Conservation (phyloP, 2,329 filamentous ascomycete genomes). For the Byssoonygena ceratinophila region DNA sequence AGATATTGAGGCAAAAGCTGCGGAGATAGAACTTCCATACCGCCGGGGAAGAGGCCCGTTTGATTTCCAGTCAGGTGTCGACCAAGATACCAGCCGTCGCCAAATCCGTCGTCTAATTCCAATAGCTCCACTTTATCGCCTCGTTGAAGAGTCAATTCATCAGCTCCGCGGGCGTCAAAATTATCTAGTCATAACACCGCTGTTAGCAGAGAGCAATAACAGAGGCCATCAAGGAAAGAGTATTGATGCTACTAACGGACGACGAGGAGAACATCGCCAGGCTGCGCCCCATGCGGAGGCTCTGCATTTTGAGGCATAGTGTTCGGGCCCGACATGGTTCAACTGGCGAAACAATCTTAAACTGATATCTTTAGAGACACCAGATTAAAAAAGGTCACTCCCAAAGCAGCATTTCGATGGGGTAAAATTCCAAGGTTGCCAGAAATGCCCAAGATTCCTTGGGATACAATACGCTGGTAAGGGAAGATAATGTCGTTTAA, state of each 20-base stretch:
- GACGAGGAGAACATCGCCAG: slow-evolving; percentile 37
- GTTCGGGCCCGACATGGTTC: not conserved
- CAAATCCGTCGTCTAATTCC: slow-evolving; percentile 56
- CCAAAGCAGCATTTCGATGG: slow-evolving; percentile 5
- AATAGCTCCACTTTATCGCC: slow-evolving; percentile 56
- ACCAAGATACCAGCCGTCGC: slow-evolving; percentile 56
- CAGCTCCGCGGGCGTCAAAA: slow-evolving; percentile 79
- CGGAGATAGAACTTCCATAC: slow-evolving; percentile 23
- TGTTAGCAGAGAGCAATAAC: slow-evolving; percentile 13
- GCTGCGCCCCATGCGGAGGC: slow-evolving; percentile 29
- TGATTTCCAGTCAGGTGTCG: slow-evolving; percentile 34
- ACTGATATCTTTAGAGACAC: not conserved
- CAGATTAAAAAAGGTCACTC: not conserved
- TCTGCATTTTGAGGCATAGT: slow-evolving; percentile 26
- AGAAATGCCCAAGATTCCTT: not conserved
- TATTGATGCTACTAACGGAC: slow-evolving; percentile 32
- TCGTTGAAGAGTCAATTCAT: slow-evolving; percentile 81
- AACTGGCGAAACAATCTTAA: not conserved
- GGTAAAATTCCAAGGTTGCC: not conserved
- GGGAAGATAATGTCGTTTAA: too few relatives aligned
- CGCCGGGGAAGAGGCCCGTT: slow-evolving; percentile 41
- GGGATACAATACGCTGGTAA: not conserved
- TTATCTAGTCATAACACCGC: slow-evolving; percentile 54
- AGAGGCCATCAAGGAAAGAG: slow-evolving; percentile 7
- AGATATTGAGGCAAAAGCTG: slow-evolving; percentile 14